These are phyloP conservation scores for Trametes maxima DNA, from an alignment of 768 basidiomycete species.

Conservation along the genomic window DNA sequence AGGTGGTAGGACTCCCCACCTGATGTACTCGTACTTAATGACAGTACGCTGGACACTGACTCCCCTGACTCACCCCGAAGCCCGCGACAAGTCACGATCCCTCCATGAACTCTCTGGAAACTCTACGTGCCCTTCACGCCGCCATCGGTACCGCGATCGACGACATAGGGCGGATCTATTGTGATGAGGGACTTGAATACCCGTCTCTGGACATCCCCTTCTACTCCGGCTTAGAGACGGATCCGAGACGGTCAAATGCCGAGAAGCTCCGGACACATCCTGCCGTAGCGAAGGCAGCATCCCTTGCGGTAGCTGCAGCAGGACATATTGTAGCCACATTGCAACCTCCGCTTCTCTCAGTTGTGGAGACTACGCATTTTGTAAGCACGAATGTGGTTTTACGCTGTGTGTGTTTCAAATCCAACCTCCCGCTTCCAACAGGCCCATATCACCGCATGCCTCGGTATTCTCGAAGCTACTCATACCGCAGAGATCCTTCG, in stretches of 20 bases:
- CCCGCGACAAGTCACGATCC: too few species aligned
- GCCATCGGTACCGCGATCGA: constrained; percentile 67
- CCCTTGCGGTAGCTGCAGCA: too few species aligned
- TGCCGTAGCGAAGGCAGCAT: too few species aligned
- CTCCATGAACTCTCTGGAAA: constrained; percentile 47
- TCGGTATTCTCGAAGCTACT: constrained; percentile 73
- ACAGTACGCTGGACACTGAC: too few species aligned
- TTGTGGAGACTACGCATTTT: constrained; percentile 36
- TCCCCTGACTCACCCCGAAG: too few species aligned
- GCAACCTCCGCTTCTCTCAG: constrained; percentile 63
- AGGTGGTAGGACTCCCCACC: too few species aligned
- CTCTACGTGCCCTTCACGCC: constrained; percentile 61
- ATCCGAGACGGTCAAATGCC: background rate
- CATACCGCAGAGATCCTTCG: constrained; percentile 73
- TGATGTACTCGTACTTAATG: too few species aligned
- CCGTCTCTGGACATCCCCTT: constrained; percentile 29
- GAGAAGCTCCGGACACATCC: background rate
- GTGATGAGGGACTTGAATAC: constrained; percentile 25
- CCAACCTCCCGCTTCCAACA: constrained; percentile 35
- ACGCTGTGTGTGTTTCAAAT: constrained; percentile 62
- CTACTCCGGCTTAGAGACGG: constrained; percentile 3
- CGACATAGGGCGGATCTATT: constrained; percentile 61
- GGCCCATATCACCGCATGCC: constrained; percentile 74
- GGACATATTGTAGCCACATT: too few species aligned
- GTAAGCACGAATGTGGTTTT: constrained; percentile 61